A percentile compares a stretch with the other conserved stretches of the same genome.
Conservation (phyloP, 2,329 filamentous ascomycete genomes). For the Colletotrichum sp. region DNA sequence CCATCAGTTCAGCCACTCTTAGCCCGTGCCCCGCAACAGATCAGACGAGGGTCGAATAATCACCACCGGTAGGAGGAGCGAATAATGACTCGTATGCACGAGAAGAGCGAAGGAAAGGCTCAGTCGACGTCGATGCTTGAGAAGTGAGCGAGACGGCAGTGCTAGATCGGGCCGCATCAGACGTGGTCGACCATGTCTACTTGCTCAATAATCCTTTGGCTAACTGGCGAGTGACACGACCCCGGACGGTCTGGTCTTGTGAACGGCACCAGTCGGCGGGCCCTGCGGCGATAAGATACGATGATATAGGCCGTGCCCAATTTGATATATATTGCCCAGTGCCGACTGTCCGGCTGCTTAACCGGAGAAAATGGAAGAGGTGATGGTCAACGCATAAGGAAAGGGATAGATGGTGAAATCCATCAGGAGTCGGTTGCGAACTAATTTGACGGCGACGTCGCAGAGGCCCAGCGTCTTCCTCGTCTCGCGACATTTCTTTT, state of each 20-base stretch:
- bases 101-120: background rate
- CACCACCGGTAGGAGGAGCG: background rate
- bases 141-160: background rate
- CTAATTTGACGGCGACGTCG: background rate
- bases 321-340: slow-evolving; percentile 14
- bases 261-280: background rate
- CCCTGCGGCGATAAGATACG: background rate
- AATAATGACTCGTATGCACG: background rate
- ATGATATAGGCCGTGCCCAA: slow-evolving; percentile 8
- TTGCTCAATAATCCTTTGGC: background rate
- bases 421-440: background rate
- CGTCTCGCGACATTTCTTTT: background rate
- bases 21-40: background rate
- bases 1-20: background rate
- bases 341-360: background rate
- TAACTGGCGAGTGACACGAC: background rate
- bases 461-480: background rate
- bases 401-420: background rate
- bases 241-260: background rate
- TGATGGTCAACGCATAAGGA: background rate
- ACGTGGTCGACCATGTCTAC: background rate
- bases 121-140: background rate
- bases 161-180: background rate
- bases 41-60: background rate
- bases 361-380: background rate